Evolutionary conservation across 2,329 filamentous ascomycete species (phyloP).

Genomic region (Gliomastix tumulicola): DNA sequence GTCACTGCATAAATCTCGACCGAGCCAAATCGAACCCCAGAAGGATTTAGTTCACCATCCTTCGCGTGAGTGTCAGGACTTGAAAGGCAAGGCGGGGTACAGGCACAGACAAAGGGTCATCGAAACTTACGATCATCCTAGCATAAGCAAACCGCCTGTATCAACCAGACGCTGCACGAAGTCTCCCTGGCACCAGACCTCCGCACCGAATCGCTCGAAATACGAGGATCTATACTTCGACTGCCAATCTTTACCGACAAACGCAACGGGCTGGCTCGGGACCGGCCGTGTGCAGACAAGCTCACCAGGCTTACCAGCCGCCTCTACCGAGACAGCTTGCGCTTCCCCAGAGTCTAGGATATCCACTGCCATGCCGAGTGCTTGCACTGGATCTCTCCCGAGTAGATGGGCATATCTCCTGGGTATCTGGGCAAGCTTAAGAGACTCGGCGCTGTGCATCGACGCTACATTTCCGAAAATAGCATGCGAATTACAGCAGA

Average conservation of each 20-base stretch:
- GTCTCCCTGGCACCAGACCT: background rate
- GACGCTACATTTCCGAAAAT: no score
- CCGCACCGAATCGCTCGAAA: background rate
- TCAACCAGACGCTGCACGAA: background rate
- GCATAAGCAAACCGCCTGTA: background rate
- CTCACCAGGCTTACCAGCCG: background rate
- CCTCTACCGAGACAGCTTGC: background rate
- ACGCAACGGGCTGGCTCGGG: background rate
- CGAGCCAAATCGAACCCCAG: background rate
- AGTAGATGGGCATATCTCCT: background rate
- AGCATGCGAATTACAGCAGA: no score
- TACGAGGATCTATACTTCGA: background rate
- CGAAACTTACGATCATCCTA: background rate
- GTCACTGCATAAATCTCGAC: background rate
- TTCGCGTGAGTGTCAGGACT: no score
- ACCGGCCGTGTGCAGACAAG: background rate
- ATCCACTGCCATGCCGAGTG: background rate
- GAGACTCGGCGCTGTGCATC: no score
- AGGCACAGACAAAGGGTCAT: background rate
- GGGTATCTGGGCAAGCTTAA: no score
- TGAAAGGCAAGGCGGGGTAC: background rate
- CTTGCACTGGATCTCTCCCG: conserved; percentile 1
- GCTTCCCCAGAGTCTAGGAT: background rate
- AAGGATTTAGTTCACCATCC: background rate
- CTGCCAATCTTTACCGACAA: background rate